These are phyloP conservation scores for Alternaria sp. DNA, from an alignment of 2,329 filamentous ascomycete species.

Conservation along the genomic window DNA sequence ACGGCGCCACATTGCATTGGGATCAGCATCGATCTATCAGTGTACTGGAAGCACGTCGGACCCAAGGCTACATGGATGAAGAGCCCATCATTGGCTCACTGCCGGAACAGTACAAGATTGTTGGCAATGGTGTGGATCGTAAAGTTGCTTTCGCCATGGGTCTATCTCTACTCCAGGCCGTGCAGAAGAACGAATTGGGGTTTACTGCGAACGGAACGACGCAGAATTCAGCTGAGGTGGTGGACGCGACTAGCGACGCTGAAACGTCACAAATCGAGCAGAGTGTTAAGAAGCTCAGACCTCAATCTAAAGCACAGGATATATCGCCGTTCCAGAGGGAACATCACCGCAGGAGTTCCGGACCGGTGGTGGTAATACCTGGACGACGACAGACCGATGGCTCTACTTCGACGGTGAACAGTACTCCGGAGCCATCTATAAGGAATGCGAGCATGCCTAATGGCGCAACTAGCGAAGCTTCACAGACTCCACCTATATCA, in stretches of 20 bases:
- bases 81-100: conserved; percentile 71
- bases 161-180: conserved; percentile 54
- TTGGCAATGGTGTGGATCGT: conserved; percentile 79
- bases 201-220: neutral
- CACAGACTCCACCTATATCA: neutral
- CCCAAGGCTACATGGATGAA: conserved; percentile 72
- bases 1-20: conserved; percentile 69
- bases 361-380: neutral
- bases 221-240: neutral
- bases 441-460: neutral
- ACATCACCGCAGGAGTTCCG: neutral
- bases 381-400: neutral
- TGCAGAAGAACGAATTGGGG: conserved; percentile 1
- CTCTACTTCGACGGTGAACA: neutral
- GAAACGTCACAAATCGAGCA: rapidly evolving
- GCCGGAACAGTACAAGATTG: conserved; percentile 65
- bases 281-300: neutral
- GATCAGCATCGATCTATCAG: conserved; percentile 65
- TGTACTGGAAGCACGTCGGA: conserved; percentile 70
- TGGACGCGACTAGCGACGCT: neutral
- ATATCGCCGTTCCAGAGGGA: neutral
- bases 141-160: conserved; percentile 72
- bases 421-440: too few relatives aligned
- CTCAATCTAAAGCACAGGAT: neutral
- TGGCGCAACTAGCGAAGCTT: too few relatives aligned